A percentile compares a stretch with the other conserved stretches of the same genome.
Conservation (phyloP, 148 eudicot species). For the Vaccinium myrtillus region DNA sequence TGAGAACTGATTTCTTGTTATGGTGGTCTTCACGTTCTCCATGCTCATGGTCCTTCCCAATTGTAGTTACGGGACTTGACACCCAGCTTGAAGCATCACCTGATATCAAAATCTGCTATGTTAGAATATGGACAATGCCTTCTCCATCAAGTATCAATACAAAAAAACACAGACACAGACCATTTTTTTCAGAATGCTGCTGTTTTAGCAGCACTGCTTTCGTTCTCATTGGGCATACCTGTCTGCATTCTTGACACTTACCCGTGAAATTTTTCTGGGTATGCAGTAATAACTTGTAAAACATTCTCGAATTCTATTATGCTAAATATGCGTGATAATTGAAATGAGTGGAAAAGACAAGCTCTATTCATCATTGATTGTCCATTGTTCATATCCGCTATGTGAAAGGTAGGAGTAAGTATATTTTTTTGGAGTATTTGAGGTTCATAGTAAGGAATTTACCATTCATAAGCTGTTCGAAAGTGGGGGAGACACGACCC, state of each 20-base stretch:
- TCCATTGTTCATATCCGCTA: background rate
- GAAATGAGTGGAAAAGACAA: background rate
- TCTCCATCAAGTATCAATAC: background rate
- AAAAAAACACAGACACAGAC: background rate
- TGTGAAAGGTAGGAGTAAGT: background rate
- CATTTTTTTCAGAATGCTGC: background rate
- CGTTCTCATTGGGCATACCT: background rate
- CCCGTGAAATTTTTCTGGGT: background rate
- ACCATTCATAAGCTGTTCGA: constrained; percentile 63
- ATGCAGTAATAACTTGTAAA: background rate
- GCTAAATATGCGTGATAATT: background rate
- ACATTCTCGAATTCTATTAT: background rate
- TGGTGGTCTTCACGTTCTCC: constrained; percentile 46
- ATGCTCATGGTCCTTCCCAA: constrained; percentile 37
- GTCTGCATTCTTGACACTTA: background rate
- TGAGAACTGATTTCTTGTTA: constrained; percentile 55
- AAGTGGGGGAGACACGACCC: constrained; percentile 33
- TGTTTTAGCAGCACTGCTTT: background rate
- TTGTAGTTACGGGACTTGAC: constrained; percentile 32
- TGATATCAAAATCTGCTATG: constrained; percentile 17
- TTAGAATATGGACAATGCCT: background rate
- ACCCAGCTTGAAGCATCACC: constrained; percentile 39
- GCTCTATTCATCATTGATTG: background rate
- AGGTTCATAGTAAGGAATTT: constrained; percentile 9
- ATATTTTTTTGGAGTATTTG: background rate